Evolutionary conservation across 805 yeast genomes (phyloP), one percentile per base, ranked within the genome.

Genomic region (Teunomyces atbi): DNA sequence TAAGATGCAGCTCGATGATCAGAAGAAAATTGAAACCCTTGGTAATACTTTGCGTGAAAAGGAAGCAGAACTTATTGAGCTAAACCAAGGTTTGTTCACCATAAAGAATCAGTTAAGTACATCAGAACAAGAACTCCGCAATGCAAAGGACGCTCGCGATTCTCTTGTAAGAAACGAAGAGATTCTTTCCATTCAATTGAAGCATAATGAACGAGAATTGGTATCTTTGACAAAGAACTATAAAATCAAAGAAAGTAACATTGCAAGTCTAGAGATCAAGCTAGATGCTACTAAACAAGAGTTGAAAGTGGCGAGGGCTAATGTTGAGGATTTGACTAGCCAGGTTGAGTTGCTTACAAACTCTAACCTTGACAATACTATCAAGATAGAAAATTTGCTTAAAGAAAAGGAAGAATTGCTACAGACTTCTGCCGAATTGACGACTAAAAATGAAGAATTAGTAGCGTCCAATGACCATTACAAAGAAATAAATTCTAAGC

Each of bases 201-300:
- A 56, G 30, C 60, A 56, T 40, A 55, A 60, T 46, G 65, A 58
- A 30, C 46, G 62, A 26, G 71, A 64, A 40, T 49, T 62, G 44
- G 63, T 59, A 13, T 59, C 61, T 1, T 39, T 52, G 19, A 60
- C 58, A n/a, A 64, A 63, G 46, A 58, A 46, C 41, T 52, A 50
- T 20, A 58, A 53, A 43, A 49, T 53, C 11, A 58, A 56, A 44
- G 54, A 51, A 18, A 47, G 33, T 20, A 18, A 12, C 1, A 21
- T 49, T 2, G 20, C 6, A 11, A 21, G 19, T 13, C n/a, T 29
- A 11, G 52, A 54, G 15, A 35, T 27, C 7, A 47, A 44, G 32
- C 20, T 49, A 4, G 32, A 39, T 5, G 49, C 45, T 15, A 32
- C 20, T 26, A 40, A 44, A 30, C 19, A 19, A 18, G 35, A 28